phyloP scores from a whole-genome alignment of 345 rosid species.

The Rhodamnia rubescens region DNA sequence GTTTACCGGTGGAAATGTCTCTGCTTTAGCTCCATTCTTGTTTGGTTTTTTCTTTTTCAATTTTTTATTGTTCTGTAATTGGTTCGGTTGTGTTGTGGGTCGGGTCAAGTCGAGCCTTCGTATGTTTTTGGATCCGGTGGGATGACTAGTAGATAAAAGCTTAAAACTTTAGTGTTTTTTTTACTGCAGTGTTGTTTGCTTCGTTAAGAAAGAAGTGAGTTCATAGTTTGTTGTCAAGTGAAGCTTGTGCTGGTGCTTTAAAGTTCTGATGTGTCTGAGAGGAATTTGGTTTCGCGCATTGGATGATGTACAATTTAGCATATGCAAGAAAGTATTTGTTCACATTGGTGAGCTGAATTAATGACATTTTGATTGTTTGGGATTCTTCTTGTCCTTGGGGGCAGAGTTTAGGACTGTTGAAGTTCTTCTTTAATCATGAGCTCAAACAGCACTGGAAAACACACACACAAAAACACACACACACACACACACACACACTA shows the following conservation, averaged over 20 bases:
- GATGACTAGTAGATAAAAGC: not conserved
- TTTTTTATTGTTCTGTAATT: not conserved
- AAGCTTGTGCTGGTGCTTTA: not conserved
- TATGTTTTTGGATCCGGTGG: not conserved
- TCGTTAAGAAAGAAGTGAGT: not conserved
- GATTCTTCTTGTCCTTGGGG: not conserved
- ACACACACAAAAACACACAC: no score
- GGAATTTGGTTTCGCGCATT: not conserved
- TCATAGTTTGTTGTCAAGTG: not conserved
- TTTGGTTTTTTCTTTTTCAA: not conserved
- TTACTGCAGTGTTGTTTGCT: not conserved
- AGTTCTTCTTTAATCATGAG: not conserved
- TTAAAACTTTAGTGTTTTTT: not conserved
- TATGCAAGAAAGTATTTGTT: not conserved
- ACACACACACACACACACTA: no score
- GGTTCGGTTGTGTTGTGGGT: not conserved
- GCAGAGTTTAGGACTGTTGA: not conserved
- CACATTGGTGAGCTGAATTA: not conserved
- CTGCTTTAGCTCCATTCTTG: not conserved
- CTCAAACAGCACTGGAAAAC: not conserved
- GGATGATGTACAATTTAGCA: not conserved
- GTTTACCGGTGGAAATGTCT: not conserved
- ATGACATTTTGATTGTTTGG: not conserved
- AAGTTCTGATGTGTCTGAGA: not conserved
- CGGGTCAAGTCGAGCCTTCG: not conserved